Conservation (phyloP, 169 alveolate species). For the Cryptosporidium ubiquitum region DNA sequence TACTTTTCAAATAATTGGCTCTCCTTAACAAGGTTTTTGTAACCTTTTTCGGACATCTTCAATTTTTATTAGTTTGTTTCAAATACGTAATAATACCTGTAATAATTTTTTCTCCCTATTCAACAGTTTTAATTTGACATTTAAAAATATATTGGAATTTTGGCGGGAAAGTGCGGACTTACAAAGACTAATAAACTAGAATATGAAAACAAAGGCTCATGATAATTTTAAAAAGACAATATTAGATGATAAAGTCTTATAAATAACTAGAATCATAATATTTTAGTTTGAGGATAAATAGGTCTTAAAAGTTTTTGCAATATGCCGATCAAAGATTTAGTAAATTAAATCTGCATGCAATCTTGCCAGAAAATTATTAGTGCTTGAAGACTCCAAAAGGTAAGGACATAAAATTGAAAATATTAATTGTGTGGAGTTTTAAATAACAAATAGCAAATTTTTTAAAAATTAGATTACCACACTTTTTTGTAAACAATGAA, state of each 20-base stretch:
- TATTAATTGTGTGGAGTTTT: constrained; percentile 9
- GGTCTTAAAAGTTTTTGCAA: background rate
- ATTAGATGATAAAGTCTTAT: background rate
- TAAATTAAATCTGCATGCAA: background rate
- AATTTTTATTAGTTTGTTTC: background rate
- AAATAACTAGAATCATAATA: background rate
- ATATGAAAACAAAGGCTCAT: background rate
- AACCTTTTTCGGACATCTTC: constrained; percentile 16
- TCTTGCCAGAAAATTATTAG: background rate
- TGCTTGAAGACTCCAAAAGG: background rate
- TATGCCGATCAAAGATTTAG: no score
- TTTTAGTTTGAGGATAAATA: no score
- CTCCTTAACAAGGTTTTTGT: constrained; percentile 3
- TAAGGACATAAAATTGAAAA: background rate
- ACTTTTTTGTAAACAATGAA: constrained; percentile 8
- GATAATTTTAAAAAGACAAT: no score
- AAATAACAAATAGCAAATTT: constrained; percentile 2
- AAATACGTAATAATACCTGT: background rate
- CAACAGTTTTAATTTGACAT: background rate
- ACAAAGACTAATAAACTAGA: background rate
- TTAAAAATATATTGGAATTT: background rate
- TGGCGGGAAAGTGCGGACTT: background rate
- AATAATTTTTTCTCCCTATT: background rate
- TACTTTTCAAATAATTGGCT: constrained; percentile 31
- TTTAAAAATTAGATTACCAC: constrained; percentile 4